phyloP scores from a whole-genome alignment of 2,329 filamentous ascomycete genomes.

The Diaporthe velutina region DNA sequence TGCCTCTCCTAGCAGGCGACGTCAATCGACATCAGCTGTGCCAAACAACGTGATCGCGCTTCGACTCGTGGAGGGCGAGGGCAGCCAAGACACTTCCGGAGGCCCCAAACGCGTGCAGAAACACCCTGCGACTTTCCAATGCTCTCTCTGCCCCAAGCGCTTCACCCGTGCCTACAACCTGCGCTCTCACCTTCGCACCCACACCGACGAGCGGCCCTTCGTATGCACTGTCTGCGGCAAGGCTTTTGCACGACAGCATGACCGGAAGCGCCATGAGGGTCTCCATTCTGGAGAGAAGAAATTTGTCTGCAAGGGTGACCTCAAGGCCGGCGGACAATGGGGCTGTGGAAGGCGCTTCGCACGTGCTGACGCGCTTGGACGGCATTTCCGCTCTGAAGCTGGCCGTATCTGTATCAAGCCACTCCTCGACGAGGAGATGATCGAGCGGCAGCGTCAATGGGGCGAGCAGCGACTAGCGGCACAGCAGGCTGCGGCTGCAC shows the following conservation, averaged over 20 bases:
- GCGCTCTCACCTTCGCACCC: slow-evolving; percentile 92
- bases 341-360: slow-evolving; percentile 94
- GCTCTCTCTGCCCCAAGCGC: slow-evolving; percentile 90
- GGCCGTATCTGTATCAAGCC: slow-evolving; percentile 97
- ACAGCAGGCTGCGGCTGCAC: slow-evolving; percentile 58
- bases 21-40: slow-evolving; percentile 75
- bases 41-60: slow-evolving; percentile 82
- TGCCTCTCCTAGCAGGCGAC: slow-evolving; percentile 61
- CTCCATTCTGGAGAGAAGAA: slow-evolving; percentile 98
- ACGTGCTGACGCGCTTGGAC: slow-evolving; percentile 91
- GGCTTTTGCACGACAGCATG: slow-evolving; percentile 96
- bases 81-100: slow-evolving; percentile 72
- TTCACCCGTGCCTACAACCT: slow-evolving; percentile 98
- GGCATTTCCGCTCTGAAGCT: slow-evolving; percentile 95
- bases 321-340: slow-evolving; percentile 88
- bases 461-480: slow-evolving; percentile 75
- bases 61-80: slow-evolving; percentile 86
- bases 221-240: slow-evolving; percentile 98
- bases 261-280: slow-evolving; percentile 96
- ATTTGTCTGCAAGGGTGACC: slow-evolving; percentile 93
- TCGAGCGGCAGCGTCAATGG: slow-evolving; percentile 82
- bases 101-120: slow-evolving; percentile 90
- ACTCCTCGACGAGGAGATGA: slow-evolving; percentile 93
- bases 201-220: slow-evolving; percentile 97
- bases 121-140: slow-evolving; percentile 97